phyloP scores from a whole-genome alignment of 192 early-diverging fungal genomes.

The Phlyctochytrium planicorne region DNA sequence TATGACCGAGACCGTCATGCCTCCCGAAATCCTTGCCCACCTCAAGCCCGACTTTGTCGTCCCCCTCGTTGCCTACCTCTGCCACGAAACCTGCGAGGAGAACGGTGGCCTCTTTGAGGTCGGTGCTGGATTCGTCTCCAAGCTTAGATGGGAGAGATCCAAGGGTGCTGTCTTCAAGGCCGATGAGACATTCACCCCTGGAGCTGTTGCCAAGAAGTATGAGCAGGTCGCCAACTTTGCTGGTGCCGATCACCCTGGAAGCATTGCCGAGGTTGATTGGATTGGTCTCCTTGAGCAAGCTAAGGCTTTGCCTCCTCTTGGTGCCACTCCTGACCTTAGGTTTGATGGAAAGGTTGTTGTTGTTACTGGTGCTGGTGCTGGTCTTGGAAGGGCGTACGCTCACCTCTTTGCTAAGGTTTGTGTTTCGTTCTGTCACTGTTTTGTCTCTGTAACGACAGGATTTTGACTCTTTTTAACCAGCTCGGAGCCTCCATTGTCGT shows the following conservation, averaged over 20 bases:
- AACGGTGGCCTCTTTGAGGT: constrained; percentile 94
- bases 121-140: constrained; percentile 90
- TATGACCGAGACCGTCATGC: constrained; percentile 92
- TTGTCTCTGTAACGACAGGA: neutral
- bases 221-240: constrained; percentile 67
- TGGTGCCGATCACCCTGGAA: constrained; percentile 64
- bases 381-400: constrained; percentile 90
- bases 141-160: constrained; percentile 90
- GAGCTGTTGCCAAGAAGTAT: constrained; percentile 75
- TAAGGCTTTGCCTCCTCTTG: constrained; percentile 64
- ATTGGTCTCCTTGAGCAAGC: constrained; percentile 74
- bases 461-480: constrained; percentile 16
- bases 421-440: neutral
- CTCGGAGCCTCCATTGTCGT: constrained; percentile 88
- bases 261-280: constrained; percentile 82
- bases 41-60: constrained; percentile 97
- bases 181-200: constrained; percentile 82
- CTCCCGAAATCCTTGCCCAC: constrained; percentile 90
- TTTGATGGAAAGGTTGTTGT: constrained; percentile 81
- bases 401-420: constrained; percentile 78
- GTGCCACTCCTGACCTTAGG: constrained; percentile 52
- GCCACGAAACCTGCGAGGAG: constrained; percentile 73
- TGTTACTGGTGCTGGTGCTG: constrained; percentile 89
- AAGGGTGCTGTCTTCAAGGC: constrained; percentile 88
- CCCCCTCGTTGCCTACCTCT: constrained; percentile 87